Evolutionary conservation across 2,329 filamentous ascomycete genomes (phyloP).

Genomic region (Exophiala sp.): DNA sequence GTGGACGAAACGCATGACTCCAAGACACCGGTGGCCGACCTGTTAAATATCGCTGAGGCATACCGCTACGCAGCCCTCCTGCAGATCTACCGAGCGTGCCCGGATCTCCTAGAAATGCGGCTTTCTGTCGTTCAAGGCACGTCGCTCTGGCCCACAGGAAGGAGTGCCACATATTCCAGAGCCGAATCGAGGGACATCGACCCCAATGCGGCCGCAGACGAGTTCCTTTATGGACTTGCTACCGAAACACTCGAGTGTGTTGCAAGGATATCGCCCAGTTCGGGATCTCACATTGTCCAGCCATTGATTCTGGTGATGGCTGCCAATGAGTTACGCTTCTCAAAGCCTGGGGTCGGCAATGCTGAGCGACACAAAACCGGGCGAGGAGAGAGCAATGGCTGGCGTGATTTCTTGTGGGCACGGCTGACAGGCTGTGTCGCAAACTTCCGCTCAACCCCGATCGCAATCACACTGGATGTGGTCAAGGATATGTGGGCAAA

Average conservation of each 20-base stretch:
- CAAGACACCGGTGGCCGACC: neutral
- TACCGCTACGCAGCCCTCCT: neutral
- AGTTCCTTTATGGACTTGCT: neutral
- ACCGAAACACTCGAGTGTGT: neutral
- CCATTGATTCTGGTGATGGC: neutral
- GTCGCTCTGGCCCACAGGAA: no score
- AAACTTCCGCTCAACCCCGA: neutral
- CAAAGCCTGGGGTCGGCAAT: neutral
- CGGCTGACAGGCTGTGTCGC: neutral
- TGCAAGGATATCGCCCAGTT: neutral
- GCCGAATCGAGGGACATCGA: neutral
- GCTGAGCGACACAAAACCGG: no score
- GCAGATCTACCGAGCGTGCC: neutral
- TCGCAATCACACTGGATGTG: neutral
- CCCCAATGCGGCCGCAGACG: neutral
- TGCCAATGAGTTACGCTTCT: neutral
- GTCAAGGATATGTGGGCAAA: neutral
- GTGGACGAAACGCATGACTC: neutral
- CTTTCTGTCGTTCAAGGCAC: neutral
- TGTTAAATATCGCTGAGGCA: neutral
- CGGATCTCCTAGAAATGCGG: neutral
- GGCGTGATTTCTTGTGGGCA: neutral
- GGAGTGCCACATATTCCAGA: no score
- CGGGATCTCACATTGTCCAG: neutral
- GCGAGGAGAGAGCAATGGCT: neutral